Conservation (phyloP, 129 eudicot genomes). For the Kitagawia praeruptora region DNA sequence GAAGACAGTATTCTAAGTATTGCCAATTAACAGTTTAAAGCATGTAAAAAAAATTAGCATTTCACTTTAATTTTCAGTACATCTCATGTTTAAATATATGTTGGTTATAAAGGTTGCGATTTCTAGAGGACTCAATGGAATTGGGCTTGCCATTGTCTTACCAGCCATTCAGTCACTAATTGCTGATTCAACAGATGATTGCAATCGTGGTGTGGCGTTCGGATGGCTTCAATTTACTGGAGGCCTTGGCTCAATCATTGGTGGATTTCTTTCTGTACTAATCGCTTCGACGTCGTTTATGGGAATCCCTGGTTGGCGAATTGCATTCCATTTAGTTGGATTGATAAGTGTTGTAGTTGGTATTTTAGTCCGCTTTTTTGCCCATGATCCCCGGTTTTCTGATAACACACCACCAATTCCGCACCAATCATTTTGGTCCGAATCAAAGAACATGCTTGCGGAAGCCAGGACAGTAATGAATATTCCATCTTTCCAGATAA, state of each 20-base stretch:
- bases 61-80: background rate
- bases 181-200: conserved; percentile 16
- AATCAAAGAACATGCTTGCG: background rate
- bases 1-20: background rate
- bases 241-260: conserved; percentile 11
- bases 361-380: background rate
- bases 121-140: conserved; percentile 19
- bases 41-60: background rate
- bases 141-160: conserved; percentile 15
- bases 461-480: conserved; percentile 1
- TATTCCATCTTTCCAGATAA: conserved; percentile 2
- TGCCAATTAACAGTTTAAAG: too few relatives aligned
- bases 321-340: conserved; percentile 10
- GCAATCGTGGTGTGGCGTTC: conserved; percentile 19
- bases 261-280: conserved; percentile 1
- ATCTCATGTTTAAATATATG: background rate
- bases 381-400: conserved; percentile 7
- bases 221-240: conserved; percentile 20
- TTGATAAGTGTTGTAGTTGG: conserved; percentile 7
- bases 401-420: background rate
- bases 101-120: conserved; percentile 13
- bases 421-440: background rate
- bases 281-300: conserved; percentile 1
- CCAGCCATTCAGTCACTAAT: conserved; percentile 17
- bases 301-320: conserved; percentile 13